phyloP scores from a whole-genome alignment of 148 eudicot genomes.

The Mesembryanthemum crystallinum region DNA sequence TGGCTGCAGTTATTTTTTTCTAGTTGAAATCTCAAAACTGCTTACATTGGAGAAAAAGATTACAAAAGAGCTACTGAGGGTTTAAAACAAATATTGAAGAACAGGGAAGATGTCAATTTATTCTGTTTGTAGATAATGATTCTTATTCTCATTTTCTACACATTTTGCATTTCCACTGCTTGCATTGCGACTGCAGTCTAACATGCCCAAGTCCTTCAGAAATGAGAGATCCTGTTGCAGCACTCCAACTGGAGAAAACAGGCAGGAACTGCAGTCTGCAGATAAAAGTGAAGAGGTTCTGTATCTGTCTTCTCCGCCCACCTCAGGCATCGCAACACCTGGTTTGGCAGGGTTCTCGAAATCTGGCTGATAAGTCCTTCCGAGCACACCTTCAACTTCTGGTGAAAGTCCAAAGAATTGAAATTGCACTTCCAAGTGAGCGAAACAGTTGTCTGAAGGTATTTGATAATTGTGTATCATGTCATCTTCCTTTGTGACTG shows the following conservation, averaged over 20 bases:
- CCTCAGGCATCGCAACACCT: slow-evolving; percentile 68
- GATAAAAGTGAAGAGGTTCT: slow-evolving; percentile 46
- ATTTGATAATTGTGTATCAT: slow-evolving; percentile 56
- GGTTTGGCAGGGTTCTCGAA: slow-evolving; percentile 58
- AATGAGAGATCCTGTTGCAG: slow-evolving; percentile 16
- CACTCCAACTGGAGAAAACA: slow-evolving; percentile 35
- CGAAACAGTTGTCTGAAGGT: slow-evolving; percentile 58
- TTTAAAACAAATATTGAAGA: background rate
- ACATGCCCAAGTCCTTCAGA: slow-evolving; percentile 30
- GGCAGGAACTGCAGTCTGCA: slow-evolving; percentile 48
- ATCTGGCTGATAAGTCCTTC: slow-evolving; percentile 64
- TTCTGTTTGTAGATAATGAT: background rate
- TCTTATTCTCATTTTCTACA: slow-evolving; percentile 42
- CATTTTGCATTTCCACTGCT: slow-evolving; percentile 40
- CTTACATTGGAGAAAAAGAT: background rate
- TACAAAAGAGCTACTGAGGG: background rate
- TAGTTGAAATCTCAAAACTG: background rate
- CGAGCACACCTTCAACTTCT: slow-evolving; percentile 58
- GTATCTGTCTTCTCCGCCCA: slow-evolving; percentile 71
- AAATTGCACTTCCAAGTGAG: slow-evolving; percentile 64
- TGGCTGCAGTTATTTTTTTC: background rate
- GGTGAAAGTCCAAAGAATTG: slow-evolving; percentile 43
- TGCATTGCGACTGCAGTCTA: slow-evolving; percentile 41
- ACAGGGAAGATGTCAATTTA: background rate
- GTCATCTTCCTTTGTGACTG: slow-evolving; percentile 60